Evolutionary conservation across 2,329 filamentous ascomycete genomes (phyloP), one percentile per base, ranked within the genome.

Genomic region (Thielaviopsis punctulata): DNA sequence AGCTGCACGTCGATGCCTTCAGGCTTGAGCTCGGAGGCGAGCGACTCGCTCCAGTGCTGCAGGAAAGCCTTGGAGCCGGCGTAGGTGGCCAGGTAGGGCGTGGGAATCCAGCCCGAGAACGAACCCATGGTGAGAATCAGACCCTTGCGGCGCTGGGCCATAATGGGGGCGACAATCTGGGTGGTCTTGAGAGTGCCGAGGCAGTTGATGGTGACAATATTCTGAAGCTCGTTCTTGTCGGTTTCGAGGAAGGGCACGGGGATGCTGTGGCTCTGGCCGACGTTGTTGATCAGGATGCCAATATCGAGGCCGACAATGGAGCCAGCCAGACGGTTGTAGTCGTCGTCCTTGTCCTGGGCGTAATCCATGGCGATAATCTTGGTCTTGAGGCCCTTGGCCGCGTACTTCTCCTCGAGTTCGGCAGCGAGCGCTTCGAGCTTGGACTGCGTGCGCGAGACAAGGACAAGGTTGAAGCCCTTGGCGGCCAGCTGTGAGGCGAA

Each of bases 51-150:
- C 92, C 92, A 98, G 63, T 94, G 83, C 69, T 96, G 90, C 48
- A 98, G 75, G 76, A 98, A 98, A 1, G 92, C 90, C 71, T 98
- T 98, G 77, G 84, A 92, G 58, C 92, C 92, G 45, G 86, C 93
- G 74, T 98, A 98, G 2, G 92, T 96, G 12, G 92, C 92, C 45
- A 98, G 77, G 52, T 92, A 80, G 5, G 93, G 89, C 0, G 87
- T 95, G 7, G 92, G 92, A 56, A 92, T 79, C 68, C 93, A 83
- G 59, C 92, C 93, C 56, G 84, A 92, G 64, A 96, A 94, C 10
- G 89, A 95, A 46, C 90, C 92, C 89, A 98, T 95, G 54, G 90
- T 98, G 52, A 98, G 73, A 62, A 98, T 87, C 33, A 98, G 74
- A 22, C 93, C 92, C 53, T 81, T 80, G 69, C 85, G 87, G 61